phyloP scores from a whole-genome alignment of 2,329 filamentous ascomycete genomes.

The Paramyrothecium sp. region DNA sequence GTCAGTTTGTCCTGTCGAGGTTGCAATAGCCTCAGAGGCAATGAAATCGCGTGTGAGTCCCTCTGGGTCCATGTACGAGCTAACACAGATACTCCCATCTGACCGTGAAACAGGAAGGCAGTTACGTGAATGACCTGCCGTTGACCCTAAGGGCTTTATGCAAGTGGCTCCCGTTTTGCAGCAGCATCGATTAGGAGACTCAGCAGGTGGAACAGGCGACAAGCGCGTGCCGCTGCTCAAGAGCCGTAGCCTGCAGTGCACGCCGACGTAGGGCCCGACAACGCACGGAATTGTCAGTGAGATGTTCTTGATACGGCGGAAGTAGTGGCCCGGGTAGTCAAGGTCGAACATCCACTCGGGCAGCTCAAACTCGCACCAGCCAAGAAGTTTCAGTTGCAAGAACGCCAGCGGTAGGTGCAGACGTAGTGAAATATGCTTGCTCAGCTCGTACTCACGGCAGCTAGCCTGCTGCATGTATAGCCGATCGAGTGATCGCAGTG shows the following conservation, averaged over 20 bases:
- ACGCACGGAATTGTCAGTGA: constrained; percentile 25
- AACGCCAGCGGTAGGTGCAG: constrained; percentile 4
- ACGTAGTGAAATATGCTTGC: constrained; percentile 8
- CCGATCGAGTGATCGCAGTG: too few relatives aligned
- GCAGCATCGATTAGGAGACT: too few relatives aligned
- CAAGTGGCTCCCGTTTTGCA: too few relatives aligned
- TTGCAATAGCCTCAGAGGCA: neutral
- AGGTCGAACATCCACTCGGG: constrained; percentile 7
- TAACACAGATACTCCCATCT: neutral
- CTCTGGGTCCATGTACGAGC: neutral
- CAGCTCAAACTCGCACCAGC: neutral
- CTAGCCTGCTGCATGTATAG: neutral
- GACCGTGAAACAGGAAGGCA: too few relatives aligned
- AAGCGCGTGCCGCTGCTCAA: too few relatives aligned
- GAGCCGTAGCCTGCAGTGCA: neutral
- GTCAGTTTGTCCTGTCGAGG: neutral
- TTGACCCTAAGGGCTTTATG: too few relatives aligned
- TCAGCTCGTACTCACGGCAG: constrained; percentile 10
- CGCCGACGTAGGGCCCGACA: neutral
- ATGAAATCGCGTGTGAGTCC: neutral
- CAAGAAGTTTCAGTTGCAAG: constrained; percentile 3
- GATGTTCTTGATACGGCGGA: constrained; percentile 27
- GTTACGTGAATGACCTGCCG: too few relatives aligned
- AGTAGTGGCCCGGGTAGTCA: constrained; percentile 35
- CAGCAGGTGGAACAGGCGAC: too few relatives aligned